phyloP scores from a whole-genome alignment of 140 eudicot species.

The Cichorium intybus region DNA sequence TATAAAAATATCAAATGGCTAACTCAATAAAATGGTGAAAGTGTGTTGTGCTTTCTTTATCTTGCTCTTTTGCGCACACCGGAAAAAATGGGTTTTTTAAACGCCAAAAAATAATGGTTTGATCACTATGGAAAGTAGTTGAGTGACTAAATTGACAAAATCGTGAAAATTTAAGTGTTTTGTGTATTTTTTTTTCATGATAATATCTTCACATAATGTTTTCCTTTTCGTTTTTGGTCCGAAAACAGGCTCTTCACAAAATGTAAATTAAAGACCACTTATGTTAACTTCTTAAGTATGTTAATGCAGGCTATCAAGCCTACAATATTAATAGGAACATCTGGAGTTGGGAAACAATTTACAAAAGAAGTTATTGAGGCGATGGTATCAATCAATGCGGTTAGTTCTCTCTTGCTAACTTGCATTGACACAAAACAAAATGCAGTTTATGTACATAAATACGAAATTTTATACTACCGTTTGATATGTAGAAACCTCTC shows the following conservation, averaged over 20 bases:
- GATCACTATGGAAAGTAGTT: not conserved
- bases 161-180: not conserved
- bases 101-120: not conserved
- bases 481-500: constrained; percentile 73
- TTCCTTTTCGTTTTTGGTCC: not conserved
- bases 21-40: not conserved
- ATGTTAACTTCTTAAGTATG: not conserved
- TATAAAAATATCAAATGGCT: not conserved
- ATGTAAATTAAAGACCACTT: not conserved
- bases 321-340: constrained; percentile 85
- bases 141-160: not conserved
- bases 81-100: too few species aligned
- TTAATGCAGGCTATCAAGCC: constrained; percentile 75
- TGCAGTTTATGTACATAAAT: not conserved
- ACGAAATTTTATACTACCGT: not conserved
- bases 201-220: not conserved
- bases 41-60: not conserved
- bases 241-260: not conserved
- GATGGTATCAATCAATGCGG: constrained; percentile 78
- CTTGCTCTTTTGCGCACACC: not conserved
- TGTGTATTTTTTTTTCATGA: not conserved
- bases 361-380: constrained; percentile 91
- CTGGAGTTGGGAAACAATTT: constrained; percentile 85
- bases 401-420: constrained; percentile 36
- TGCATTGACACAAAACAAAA: not conserved